Conservation (phyloP, 1,284 basidiomycete species). For the Cystobasidiaceae sp. region DNA sequence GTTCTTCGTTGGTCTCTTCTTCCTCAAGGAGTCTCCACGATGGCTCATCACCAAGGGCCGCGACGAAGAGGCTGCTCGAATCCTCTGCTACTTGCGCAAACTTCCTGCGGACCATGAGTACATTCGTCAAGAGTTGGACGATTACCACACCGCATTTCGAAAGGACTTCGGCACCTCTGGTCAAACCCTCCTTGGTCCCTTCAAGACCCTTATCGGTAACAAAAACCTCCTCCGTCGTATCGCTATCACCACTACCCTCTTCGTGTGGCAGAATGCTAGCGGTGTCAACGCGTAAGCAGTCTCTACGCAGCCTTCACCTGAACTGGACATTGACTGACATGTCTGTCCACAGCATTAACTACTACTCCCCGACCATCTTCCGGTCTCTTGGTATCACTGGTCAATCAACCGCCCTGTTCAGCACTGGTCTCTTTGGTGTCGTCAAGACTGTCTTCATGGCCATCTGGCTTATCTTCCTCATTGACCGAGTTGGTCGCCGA, state of each 20-base stretch:
- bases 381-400: conserved; percentile 56
- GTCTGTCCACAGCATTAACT: conserved; percentile 55
- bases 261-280: conserved; percentile 36
- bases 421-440: conserved; percentile 53
- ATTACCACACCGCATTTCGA: conserved; percentile 5
- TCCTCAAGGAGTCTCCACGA: conserved; percentile 58
- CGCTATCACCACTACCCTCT: conserved; percentile 55
- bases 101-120: conserved; percentile 39
- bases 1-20: conserved; percentile 52
- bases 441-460: conserved; percentile 48
- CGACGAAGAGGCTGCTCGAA: conserved; percentile 56
- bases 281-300: conserved; percentile 17
- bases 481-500: conserved; percentile 50
- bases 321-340: neutral
- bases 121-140: conserved; percentile 30
- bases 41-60: conserved; percentile 58
- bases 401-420: conserved; percentile 50
- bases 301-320: conserved; percentile 42
- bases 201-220: conserved; percentile 53
- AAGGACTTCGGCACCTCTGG: conserved; percentile 1
- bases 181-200: conserved; percentile 1
- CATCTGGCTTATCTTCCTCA: conserved; percentile 45
- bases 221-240: conserved; percentile 64
- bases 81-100: conserved; percentile 52
- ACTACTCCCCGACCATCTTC: conserved; percentile 60